A percentile compares a stretch with the other conserved stretches of the same genome.
Evolutionary conservation across 306 rosid genomes (phyloP).

Genomic region (Pterocarpus santalinus): DNA sequence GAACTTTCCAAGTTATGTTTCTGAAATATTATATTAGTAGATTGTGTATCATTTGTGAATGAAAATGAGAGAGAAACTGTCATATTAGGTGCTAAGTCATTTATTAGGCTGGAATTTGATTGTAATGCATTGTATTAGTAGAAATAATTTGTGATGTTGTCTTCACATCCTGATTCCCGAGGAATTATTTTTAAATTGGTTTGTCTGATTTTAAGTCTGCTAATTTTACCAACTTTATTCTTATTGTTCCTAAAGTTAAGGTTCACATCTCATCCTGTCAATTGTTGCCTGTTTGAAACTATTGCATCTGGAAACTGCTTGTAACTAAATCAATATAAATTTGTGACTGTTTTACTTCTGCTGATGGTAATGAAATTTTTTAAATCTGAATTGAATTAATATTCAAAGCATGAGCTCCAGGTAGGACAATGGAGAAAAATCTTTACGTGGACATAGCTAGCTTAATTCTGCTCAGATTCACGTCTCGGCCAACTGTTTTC

Average conservation of each 20-base stretch:
- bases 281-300: conserved; percentile 12
- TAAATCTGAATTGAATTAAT: conserved; percentile 5
- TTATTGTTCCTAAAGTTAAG: conserved; percentile 6
- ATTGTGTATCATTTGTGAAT: conserved; percentile 21
- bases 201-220: not conserved
- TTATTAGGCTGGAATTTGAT: conserved; percentile 3
- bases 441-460: conserved; percentile 8
- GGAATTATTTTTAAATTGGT: not conserved
- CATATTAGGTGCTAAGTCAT: conserved; percentile 13
- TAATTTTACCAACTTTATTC: conserved; percentile 12
- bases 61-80: conserved; percentile 24
- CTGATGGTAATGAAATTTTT: conserved; percentile 17
- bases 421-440: conserved; percentile 18
- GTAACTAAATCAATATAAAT: not conserved
- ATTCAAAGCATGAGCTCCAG: conserved; percentile 13
- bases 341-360: conserved; percentile 25
- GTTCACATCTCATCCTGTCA: conserved; percentile 27
- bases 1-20: too few relatives aligned
- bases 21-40: not conserved
- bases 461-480: conserved; percentile 23
- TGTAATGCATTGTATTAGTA: not conserved
- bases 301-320: conserved; percentile 3
- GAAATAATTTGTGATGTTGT: not conserved
- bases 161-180: not conserved
- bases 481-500: not conserved